These are phyloP conservation scores for Paxillus ammoniavirescens DNA, from an alignment of 768 basidiomycete species.

Conservation along the genomic window DNA sequence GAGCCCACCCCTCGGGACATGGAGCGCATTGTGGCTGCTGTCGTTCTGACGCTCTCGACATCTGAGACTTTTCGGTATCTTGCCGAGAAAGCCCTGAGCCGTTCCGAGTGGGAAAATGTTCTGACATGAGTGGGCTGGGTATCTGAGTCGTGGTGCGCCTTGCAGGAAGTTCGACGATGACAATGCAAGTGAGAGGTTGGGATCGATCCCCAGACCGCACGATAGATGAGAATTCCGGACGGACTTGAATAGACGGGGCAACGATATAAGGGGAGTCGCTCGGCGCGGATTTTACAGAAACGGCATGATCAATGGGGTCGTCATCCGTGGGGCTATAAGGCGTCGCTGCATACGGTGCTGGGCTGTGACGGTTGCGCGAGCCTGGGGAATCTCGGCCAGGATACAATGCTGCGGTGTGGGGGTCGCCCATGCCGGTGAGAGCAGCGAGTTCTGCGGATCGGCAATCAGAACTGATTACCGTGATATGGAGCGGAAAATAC, in stretches of 20 bases:
- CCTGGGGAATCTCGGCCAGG: conserved; percentile 62
- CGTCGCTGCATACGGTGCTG: conserved; percentile 23
- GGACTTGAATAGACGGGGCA: conserved; percentile 90
- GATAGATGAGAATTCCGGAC: conserved; percentile 86
- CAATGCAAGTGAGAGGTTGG: conserved; percentile 90
- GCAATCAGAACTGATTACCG: conserved; percentile 4
- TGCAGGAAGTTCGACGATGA: conserved; percentile 88
- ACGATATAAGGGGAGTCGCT: conserved; percentile 70
- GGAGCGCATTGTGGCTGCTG: conserved; percentile 14
- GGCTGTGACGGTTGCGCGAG: conserved; percentile 35
- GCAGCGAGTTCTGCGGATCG: conserved; percentile 77
- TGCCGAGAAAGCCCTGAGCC: conserved; percentile 17
- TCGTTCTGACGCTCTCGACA: conserved; percentile 11
- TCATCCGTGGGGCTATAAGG: conserved; percentile 78
- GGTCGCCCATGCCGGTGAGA: conserved; percentile 84
- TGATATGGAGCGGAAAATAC: conserved; percentile 18
- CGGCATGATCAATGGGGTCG: conserved; percentile 71
- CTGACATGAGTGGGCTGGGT: conserved; percentile 53
- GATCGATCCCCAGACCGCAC: conserved; percentile 65
- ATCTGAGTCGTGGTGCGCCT: conserved; percentile 54
- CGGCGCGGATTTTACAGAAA: conserved; percentile 47
- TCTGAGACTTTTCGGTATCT: conserved; percentile 22
- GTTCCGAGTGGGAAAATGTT: conserved; percentile 40
- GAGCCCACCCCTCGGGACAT: conserved; percentile 24
- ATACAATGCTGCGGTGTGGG: conserved; percentile 51